Evolutionary conservation across 2,329 filamentous ascomycete genomes (phyloP).

Genomic region (Davidsoniella eucalypti): DNA sequence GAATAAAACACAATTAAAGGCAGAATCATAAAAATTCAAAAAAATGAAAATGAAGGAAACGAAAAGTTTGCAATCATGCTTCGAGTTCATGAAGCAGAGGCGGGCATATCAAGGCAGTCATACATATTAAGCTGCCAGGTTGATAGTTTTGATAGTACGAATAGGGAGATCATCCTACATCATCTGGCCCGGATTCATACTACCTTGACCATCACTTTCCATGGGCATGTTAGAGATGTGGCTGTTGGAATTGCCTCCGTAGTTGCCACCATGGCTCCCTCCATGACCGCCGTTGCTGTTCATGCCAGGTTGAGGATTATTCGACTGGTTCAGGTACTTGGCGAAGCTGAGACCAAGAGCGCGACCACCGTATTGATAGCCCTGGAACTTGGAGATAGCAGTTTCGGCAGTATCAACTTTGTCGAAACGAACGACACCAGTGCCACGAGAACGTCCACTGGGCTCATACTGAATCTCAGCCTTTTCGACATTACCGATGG

Average conservation of each 20-base stretch:
- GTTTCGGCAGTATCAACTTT: conserved; percentile 71
- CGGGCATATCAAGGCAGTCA: not conserved
- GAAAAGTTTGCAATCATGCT: not conserved
- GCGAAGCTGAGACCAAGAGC: conserved; percentile 87
- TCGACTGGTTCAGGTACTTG: conserved; percentile 59
- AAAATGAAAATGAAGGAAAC: conserved; percentile 1
- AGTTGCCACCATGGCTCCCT: not conserved
- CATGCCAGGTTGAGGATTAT: conserved; percentile 27
- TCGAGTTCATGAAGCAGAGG: not conserved
- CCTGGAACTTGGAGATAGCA: conserved; percentile 91
- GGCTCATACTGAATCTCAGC: conserved; percentile 99
- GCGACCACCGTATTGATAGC: conserved; percentile 91
- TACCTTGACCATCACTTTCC: conserved; percentile 62
- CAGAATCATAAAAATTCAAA: not conserved
- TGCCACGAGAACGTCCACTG: conserved; percentile 85
- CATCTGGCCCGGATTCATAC: conserved; percentile 93
- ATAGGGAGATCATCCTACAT: conserved; percentile 43
- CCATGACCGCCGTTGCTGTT: not conserved
- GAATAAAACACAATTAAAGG: not conserved
- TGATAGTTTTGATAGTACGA: not conserved
- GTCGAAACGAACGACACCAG: conserved; percentile 92
- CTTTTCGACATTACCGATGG: conserved; percentile 93
- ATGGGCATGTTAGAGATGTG: conserved; percentile 30
- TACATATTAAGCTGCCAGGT: not conserved
- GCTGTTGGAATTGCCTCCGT: not conserved